Percentiles rank a stretch among this genome's conserved stretches.
Conservation (phyloP, 306 rosid genomes). For the Pterocarpus santalinus region DNA sequence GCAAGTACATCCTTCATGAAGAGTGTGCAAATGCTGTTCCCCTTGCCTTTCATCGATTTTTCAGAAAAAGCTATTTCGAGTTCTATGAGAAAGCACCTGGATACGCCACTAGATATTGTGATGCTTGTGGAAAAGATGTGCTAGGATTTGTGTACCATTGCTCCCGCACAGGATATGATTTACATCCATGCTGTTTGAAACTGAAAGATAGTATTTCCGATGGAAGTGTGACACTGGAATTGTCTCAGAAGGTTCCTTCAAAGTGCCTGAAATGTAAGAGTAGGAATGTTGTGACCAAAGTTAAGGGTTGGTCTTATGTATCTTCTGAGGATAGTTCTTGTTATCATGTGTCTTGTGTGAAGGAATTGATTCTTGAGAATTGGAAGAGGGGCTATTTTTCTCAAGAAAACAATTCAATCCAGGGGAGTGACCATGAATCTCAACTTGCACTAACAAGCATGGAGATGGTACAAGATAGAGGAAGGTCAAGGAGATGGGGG, state of each 20-base stretch:
- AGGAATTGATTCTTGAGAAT: slow-evolving; percentile 54
- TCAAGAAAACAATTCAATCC: slow-evolving; percentile 1
- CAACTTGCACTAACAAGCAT: slow-evolving; percentile 24
- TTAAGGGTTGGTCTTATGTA: slow-evolving; percentile 58
- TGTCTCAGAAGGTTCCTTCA: slow-evolving; percentile 30
- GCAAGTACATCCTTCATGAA: slow-evolving; percentile 55
- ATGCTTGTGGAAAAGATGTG: slow-evolving; percentile 64
- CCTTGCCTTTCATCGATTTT: slow-evolving; percentile 39
- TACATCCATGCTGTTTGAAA: slow-evolving; percentile 59
- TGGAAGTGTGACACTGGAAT: slow-evolving; percentile 1
- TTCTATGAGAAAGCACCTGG: slow-evolving; percentile 32
- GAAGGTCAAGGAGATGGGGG: slow-evolving; percentile 37
- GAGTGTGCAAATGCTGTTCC: slow-evolving; percentile 43
- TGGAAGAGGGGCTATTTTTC: slow-evolving; percentile 50
- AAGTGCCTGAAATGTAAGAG: slow-evolving; percentile 53
- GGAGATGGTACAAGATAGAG: slow-evolving; percentile 1
- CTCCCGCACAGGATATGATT: slow-evolving; percentile 24
- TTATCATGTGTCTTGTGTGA: slow-evolving; percentile 59
- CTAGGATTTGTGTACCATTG: slow-evolving; percentile 59
- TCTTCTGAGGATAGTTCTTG: slow-evolving; percentile 33
- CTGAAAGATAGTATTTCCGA: slow-evolving; percentile 39
- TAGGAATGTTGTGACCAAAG: slow-evolving; percentile 22
- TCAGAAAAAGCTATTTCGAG: slow-evolving; percentile 15
- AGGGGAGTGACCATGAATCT: neutral
- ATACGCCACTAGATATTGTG: slow-evolving; percentile 16